Evolutionary conservation across 164 flowering plant species (phyloP), one percentile per base, ranked within the genome.

Genomic region (Berberis thunbergii): DNA sequence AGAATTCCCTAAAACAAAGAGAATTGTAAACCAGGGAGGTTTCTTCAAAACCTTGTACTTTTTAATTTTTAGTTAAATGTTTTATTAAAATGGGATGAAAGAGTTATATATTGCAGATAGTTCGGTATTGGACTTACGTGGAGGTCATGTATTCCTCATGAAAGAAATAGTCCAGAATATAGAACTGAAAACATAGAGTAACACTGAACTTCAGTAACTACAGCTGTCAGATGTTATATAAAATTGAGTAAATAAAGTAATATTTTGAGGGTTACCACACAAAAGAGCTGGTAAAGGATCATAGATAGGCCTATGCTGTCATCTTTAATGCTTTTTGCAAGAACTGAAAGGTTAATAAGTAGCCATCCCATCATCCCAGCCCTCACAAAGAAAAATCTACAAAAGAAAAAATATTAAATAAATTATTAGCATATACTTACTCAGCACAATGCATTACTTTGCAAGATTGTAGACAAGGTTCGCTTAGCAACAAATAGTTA

Each of bases 361-460:
- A 94, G 86, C 99, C 99, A 94, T 72, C 96, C 99, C 89, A 94
- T 81, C 97, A 94, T 94, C 65, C 99, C 99, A 76, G 96, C 96
- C 89, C 99, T 83, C 49, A 94, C 96, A 80, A 94, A 91, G 93
- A 87, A 91, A 78, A 91, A 91, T 78, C 99, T 93, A 56, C 81
- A 78, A 41, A 63, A 70, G 64, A 60, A 52, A 62, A 55, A 66
- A 58, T 44, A 4, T 41, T 5, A 11, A 70, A 42, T 56, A 60
- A 40, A 42, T 38, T 38, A 53, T 54, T 42, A 69, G 43, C 55
- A 66, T 12, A 58, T 45, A 7, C 41, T 48, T 39, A 8, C 13
- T n/a, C 11, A 48, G 43, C 42, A 61, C 2, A 45, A 56, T 41
- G 46, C 13, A 41, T 46, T 59, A 39, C 48, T 46, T 57, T 41